phyloP scores from a whole-genome alignment of 2,329 filamentous ascomycete species.

The Teratosphaeria epicoccoides region DNA sequence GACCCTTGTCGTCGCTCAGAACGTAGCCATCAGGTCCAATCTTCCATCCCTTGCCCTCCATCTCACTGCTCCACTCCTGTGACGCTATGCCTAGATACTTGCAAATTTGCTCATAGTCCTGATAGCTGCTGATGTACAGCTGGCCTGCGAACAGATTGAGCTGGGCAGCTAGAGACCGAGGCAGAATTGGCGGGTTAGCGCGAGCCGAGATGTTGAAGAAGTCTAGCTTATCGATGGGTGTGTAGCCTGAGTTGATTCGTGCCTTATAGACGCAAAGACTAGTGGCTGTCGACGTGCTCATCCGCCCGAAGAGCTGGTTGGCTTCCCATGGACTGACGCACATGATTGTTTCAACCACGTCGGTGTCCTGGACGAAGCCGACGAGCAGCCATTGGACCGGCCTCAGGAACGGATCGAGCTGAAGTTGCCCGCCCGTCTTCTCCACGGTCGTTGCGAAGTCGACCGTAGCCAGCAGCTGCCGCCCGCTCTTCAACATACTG shows the following conservation, averaged over 20 bases:
- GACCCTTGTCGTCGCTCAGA: neutral
- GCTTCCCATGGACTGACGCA: conserved; percentile 54
- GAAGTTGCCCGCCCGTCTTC: neutral
- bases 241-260: conserved; percentile 31
- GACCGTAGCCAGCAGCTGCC: conserved; percentile 34
- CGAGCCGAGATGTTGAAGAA: conserved; percentile 33
- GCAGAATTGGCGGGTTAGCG: too few species aligned
- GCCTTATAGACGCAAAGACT: conserved; percentile 42
- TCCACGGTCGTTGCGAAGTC: conserved; percentile 36
- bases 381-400: conserved; percentile 45
- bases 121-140: conserved; percentile 47
- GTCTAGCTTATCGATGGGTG: conserved; percentile 36
- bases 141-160: conserved; percentile 60
- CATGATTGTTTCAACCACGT: conserved; percentile 28
- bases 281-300: conserved; percentile 22
- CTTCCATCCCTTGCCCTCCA: conserved; percentile 8
- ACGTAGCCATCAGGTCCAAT: conserved; percentile 1
- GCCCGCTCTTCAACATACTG: neutral
- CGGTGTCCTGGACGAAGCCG: conserved; percentile 17
- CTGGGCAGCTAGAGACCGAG: conserved; percentile 33
- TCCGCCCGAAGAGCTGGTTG: conserved; percentile 35
- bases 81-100: neutral
- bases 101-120: conserved; percentile 45
- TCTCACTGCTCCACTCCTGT: neutral
- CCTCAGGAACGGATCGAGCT: conserved; percentile 40